phyloP scores from a whole-genome alignment of 129 eudicot genomes.

The Mikania micrantha region DNA sequence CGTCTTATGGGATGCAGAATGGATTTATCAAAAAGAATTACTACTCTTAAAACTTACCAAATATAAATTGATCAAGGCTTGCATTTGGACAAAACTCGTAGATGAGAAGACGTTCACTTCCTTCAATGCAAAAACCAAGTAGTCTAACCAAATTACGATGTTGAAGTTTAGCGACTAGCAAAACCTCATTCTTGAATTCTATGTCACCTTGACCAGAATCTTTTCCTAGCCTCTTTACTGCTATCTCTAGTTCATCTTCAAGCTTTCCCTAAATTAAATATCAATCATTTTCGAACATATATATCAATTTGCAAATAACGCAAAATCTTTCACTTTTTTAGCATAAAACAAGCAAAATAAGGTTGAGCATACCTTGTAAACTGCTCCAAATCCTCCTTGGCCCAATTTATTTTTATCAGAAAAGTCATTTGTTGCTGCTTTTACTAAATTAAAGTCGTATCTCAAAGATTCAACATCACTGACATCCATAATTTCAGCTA shows the following conservation, averaged over 20 bases:
- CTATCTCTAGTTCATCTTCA: neutral
- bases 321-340: too few relatives aligned
- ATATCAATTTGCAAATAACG: too few relatives aligned
- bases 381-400: neutral
- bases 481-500: neutral
- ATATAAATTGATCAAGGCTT: constrained; percentile 26
- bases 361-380: neutral
- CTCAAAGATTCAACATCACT: neutral
- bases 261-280: neutral
- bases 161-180: neutral
- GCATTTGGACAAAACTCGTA: neutral
- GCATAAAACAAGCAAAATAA: neutral
- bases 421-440: neutral
- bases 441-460: neutral
- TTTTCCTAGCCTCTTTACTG: neutral
- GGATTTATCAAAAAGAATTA: neutral
- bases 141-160: neutral
- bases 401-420: neutral
- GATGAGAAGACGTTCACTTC: neutral
- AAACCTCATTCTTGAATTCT: neutral
- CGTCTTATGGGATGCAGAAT: neutral
- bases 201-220: neutral
- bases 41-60: neutral
- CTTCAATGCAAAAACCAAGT: neutral
- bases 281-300: too few relatives aligned